Conservation (phyloP, 768 basidiomycete species). For the Chalciporus sphaerocephalus region DNA sequence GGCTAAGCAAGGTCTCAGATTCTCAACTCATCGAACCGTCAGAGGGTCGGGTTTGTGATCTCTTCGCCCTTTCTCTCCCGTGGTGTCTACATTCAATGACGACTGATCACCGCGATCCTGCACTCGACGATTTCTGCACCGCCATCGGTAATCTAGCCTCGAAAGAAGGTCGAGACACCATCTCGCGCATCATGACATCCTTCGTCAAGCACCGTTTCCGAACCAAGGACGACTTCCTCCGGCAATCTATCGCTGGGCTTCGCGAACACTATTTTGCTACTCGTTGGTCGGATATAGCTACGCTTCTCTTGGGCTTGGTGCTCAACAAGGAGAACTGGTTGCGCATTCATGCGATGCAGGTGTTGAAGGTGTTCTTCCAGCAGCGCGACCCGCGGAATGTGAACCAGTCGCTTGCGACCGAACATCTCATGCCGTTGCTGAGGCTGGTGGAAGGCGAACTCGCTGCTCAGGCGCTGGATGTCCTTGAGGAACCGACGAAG, state of each 20-base stretch:
- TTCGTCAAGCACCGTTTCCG: slow-evolving; percentile 86
- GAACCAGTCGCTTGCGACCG: slow-evolving; percentile 72
- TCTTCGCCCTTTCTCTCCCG: slow-evolving; percentile 79
- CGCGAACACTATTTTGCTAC: slow-evolving; percentile 79
- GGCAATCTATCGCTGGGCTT: slow-evolving; percentile 80
- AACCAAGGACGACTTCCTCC: slow-evolving; percentile 89
- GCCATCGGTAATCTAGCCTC: slow-evolving; percentile 71
- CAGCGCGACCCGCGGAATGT: slow-evolving; percentile 75
- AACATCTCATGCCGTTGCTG: slow-evolving; percentile 86
- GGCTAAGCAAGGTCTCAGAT: slow-evolving; percentile 56
- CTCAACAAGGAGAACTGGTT: slow-evolving; percentile 82
- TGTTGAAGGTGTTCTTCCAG: slow-evolving; percentile 85
- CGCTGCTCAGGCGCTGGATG: slow-evolving; percentile 80
- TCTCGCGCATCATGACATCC: slow-evolving; percentile 83
- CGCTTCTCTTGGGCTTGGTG: slow-evolving; percentile 80
- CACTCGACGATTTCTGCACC: slow-evolving; percentile 65
- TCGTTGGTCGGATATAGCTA: slow-evolving; percentile 76
- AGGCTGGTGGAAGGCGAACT: slow-evolving; percentile 86
- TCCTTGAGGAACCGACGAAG: slow-evolving; percentile 86
- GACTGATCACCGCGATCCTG: slow-evolving; percentile 52
- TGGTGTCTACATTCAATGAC: slow-evolving; percentile 84
- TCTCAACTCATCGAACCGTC: slow-evolving; percentile 66
- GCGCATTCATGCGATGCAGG: slow-evolving; percentile 76
- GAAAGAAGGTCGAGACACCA: slow-evolving; percentile 67
- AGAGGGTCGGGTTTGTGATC: slow-evolving; percentile 68